Evolutionary conservation across 768 basidiomycete genomes (phyloP).

Genomic region (Leccinum uliginosum): DNA sequence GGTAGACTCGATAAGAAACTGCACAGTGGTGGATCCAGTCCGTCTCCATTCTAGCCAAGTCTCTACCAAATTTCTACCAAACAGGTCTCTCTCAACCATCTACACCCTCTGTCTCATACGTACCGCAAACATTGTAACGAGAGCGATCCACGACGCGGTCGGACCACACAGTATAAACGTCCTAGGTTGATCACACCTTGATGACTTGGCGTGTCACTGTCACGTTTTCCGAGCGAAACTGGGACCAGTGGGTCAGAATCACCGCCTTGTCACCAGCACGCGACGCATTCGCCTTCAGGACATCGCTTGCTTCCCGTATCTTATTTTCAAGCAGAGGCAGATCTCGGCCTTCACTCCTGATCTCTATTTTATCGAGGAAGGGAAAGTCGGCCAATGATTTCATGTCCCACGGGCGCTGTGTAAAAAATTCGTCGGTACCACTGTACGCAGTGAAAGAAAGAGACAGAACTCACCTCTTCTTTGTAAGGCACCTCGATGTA

Average conservation of each 20-base stretch:
- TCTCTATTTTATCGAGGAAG: constrained; percentile 7
- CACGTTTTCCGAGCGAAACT: neutral
- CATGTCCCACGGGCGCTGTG: neutral
- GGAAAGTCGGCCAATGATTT: neutral
- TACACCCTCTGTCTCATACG: neutral
- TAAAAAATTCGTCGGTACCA: neutral
- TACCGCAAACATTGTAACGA: neutral
- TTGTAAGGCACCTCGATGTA: neutral
- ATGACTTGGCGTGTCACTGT: neutral
- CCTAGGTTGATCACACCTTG: constrained; percentile 3
- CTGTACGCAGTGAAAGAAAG: neutral
- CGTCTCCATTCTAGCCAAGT: no score
- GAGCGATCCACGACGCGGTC: neutral
- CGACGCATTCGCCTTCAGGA: constrained; percentile 7
- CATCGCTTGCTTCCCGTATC: neutral
- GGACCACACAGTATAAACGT: neutral
- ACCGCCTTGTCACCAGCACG: constrained; percentile 1
- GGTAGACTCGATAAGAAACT: no score
- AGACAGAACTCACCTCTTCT: neutral
- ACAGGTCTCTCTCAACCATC: neutral
- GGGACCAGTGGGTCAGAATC: neutral
- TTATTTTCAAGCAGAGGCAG: neutral
- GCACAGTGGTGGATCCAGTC: no score
- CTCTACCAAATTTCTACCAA: no score
- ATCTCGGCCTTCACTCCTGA: neutral